Percentiles rank a stretch among this genome's conserved stretches.
Evolutionary conservation across 78 protist genomes (phyloP).

Genomic region (Tieghemostelium lacteum): DNA sequence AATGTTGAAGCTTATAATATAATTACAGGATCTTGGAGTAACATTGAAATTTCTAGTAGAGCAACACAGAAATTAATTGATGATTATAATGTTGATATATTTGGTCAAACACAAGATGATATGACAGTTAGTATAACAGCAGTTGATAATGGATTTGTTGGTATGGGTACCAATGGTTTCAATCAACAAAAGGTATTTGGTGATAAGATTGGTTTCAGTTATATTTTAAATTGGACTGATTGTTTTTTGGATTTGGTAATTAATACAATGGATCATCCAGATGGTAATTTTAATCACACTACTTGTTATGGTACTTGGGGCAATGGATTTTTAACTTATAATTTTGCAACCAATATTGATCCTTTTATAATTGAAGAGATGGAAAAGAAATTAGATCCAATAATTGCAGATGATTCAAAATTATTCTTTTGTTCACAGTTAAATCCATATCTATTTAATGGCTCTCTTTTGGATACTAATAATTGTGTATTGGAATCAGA

Average conservation of each 20-base stretch:
- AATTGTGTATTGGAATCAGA: no score
- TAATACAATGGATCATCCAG: not conserved
- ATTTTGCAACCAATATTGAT: not conserved
- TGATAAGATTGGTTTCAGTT: slow-evolving; percentile 14
- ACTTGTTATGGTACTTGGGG: not conserved
- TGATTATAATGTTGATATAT: not conserved
- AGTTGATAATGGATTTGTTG: not conserved
- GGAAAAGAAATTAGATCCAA: not conserved
- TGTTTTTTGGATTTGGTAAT: not conserved
- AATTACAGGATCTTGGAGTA: slow-evolving; percentile 16
- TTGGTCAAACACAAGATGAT: slow-evolving; percentile 36
- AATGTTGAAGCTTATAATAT: not conserved
- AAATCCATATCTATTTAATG: no score
- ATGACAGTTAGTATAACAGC: not conserved
- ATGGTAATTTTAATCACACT: not conserved
- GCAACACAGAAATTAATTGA: slow-evolving; percentile 4
- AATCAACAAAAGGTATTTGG: slow-evolving; percentile 23
- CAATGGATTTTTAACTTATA: no score
- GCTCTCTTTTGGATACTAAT: no score
- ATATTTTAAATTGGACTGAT: slow-evolving; percentile 36
- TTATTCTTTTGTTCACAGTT: no score
- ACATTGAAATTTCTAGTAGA: not conserved
- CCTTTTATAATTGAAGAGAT: not conserved
- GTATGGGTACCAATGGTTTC: slow-evolving; percentile 63
- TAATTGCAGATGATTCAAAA: slow-evolving; percentile 18